Base-by-base conservation (phyloP, 2,329 filamentous ascomycete species). In the Myotisia sp. region DNA sequence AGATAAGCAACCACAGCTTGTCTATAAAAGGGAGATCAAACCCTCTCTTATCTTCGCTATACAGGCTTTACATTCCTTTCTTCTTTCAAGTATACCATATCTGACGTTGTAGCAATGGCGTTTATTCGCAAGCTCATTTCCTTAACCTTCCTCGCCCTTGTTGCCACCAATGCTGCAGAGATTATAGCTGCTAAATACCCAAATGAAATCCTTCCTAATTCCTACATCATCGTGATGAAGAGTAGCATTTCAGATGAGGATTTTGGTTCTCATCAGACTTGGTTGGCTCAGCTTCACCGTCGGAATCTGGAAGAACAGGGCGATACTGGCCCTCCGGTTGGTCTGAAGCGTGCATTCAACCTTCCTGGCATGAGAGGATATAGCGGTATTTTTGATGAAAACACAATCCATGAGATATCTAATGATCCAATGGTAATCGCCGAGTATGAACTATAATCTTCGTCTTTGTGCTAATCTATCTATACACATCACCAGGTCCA, bases 381-480 rank as follows among this genome's bases (percentile, higher is more conserved):
- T 21, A 38, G 31, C 26, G 40, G 40, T 6, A 40, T n/a, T 8
- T 40, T 42, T 9, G 40, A 42, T 18, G 34, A 42, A 23, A 31
- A 33, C 19, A 36, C 40, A 3, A 37, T 42, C 21, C 14, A 40
- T 3, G 18, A 27, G 24, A 33, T 42, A 9, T 20, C 36, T 16
- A 20, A 29, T 8, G 27, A 34, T 16, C 32, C 36, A 9, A 26
- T 26, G 12, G 36, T 38, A 38, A 14, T n/a, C n/a, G n/a, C n/a
- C n/a, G n/a, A n/a, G n/a, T n/a, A n/a, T n/a, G n/a, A n/a, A n/a
- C n/a, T n/a, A n/a, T n/a, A 14, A 6, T 16, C 29, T 12, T n/a
- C n/a, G n/a, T n/a, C n/a, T n/a, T n/a, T n/a, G n/a, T 7, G 13
- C 4, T 14, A 26, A 16, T 12, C 10, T 18, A 18, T 18, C 5